phyloP scores from a whole-genome alignment of 176 grass and related monocot species.

The Rhynchospora tenuis region DNA sequence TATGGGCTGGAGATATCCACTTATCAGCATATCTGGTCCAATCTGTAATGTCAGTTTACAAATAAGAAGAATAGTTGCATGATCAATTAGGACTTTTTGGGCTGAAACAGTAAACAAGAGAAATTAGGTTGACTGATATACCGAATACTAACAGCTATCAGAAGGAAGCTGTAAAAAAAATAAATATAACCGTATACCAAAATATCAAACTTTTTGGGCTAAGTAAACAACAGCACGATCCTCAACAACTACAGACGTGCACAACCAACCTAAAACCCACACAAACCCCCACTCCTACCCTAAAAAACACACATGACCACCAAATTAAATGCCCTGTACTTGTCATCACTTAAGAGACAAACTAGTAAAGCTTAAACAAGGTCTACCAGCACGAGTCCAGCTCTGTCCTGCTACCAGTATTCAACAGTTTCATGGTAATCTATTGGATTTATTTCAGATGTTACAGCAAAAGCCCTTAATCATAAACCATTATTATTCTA shows the following conservation, averaged over 20 bases:
- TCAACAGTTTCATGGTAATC: not conserved
- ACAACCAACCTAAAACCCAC: not conserved
- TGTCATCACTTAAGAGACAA: not conserved
- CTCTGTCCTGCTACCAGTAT: not conserved
- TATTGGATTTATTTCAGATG: not conserved
- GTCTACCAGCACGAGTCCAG: not conserved
- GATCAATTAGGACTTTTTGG: not conserved
- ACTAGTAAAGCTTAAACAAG: not conserved
- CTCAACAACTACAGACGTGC: not conserved
- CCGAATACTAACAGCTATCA: not conserved
- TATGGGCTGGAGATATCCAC: slow-evolving; percentile 91
- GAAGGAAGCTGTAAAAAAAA: not conserved
- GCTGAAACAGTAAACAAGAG: not conserved
- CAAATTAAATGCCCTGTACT: not conserved
- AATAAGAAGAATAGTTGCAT: slow-evolving; percentile 5
- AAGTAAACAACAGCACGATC: not conserved
- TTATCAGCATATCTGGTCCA: slow-evolving; percentile 84
- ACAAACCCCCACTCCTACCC: not conserved
- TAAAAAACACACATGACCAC: not conserved
- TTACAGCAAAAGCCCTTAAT: not conserved
- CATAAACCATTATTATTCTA: not conserved
- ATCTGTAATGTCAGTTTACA: slow-evolving; percentile 38
- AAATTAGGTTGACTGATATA: not conserved
- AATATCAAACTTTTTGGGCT: not conserved
- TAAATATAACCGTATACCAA: not conserved